Evolutionary conservation across 2,329 filamentous ascomycete genomes (phyloP).

Genomic region (Fusarium compactum): DNA sequence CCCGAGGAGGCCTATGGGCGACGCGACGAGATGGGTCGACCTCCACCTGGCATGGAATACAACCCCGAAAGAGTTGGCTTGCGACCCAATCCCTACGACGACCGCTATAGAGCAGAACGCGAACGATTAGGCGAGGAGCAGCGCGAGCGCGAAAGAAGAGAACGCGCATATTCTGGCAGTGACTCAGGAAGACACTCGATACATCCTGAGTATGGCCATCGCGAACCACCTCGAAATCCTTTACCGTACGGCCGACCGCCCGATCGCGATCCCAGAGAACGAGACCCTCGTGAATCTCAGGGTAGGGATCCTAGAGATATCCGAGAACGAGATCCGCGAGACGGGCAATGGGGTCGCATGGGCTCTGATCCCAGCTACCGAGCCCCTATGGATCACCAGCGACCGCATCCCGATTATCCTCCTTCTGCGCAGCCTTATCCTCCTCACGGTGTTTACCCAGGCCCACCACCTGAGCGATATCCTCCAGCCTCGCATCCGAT

Average conservation of each 20-base stretch:
- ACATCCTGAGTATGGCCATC: constrained; percentile 56
- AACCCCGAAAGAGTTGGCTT: constrained; percentile 63
- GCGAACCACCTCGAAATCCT: constrained; percentile 59
- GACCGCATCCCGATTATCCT: constrained; percentile 62
- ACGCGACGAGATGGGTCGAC: constrained; percentile 61
- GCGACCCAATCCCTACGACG: constrained; percentile 63
- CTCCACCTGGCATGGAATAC: constrained; percentile 60
- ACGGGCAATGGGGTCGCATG: constrained; percentile 53
- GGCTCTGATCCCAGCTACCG: constrained; percentile 51
- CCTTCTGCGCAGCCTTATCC: constrained; percentile 56
- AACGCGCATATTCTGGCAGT: constrained; percentile 63
- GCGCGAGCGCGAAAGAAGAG: constrained; percentile 58
- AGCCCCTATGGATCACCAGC: constrained; percentile 56
- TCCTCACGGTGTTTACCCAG: constrained; percentile 50
- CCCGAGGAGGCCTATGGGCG: constrained; percentile 61
- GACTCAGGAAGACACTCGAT: constrained; percentile 60
- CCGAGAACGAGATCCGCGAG: constrained; percentile 52
- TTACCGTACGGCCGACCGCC: constrained; percentile 59
- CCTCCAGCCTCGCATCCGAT: constrained; percentile 54
- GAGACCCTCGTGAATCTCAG: constrained; percentile 56
- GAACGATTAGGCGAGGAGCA: constrained; percentile 61
- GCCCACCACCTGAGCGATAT: constrained; percentile 51
- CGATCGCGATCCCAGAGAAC: constrained; percentile 56
- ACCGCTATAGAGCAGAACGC: constrained; percentile 64
- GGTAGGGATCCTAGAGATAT: constrained; percentile 53